A percentile compares a stretch with the other conserved stretches of the same genome.
phyloP scores from a whole-genome alignment of 108 stramenopile species.

The Chaetoceros tenuissimus region DNA sequence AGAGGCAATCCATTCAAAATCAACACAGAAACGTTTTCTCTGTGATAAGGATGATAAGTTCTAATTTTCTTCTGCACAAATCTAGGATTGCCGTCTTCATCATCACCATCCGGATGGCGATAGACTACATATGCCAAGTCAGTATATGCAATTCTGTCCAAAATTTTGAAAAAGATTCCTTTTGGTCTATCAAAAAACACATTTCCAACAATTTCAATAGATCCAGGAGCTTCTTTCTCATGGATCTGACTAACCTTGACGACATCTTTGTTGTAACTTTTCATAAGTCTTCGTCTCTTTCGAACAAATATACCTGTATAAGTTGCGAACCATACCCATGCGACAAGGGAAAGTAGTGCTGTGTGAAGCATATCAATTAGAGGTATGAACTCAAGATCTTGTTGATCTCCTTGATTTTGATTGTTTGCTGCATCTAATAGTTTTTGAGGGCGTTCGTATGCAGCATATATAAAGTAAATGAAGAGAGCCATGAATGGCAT shows the following conservation, averaged over 20 bases:
- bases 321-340: constrained; percentile 27
- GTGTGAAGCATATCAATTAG: constrained; percentile 47
- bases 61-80: constrained; percentile 48
- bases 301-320: constrained; percentile 49
- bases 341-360: constrained; percentile 33
- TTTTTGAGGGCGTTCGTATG: constrained; percentile 25
- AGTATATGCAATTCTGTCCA: constrained; percentile 1
- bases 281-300: constrained; percentile 43
- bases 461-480: constrained; percentile 51
- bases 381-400: constrained; percentile 15
- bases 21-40: constrained; percentile 47
- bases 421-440: constrained; percentile 17
- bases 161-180: not conserved
- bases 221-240: not conserved
- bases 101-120: constrained; percentile 33
- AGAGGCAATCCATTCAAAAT: constrained; percentile 44
- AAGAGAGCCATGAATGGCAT: constrained; percentile 48
- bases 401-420: constrained; percentile 16
- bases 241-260: not conserved
- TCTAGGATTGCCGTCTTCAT: constrained; percentile 6
- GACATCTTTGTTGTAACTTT: constrained; percentile 40
- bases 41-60: constrained; percentile 51
- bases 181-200: constrained; percentile 18
- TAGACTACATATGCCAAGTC: constrained; percentile 50
- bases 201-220: constrained; percentile 12